These are phyloP conservation scores for Hypocreales sp. DNA, from an alignment of 2,329 filamentous ascomycete species.

Conservation along the genomic window DNA sequence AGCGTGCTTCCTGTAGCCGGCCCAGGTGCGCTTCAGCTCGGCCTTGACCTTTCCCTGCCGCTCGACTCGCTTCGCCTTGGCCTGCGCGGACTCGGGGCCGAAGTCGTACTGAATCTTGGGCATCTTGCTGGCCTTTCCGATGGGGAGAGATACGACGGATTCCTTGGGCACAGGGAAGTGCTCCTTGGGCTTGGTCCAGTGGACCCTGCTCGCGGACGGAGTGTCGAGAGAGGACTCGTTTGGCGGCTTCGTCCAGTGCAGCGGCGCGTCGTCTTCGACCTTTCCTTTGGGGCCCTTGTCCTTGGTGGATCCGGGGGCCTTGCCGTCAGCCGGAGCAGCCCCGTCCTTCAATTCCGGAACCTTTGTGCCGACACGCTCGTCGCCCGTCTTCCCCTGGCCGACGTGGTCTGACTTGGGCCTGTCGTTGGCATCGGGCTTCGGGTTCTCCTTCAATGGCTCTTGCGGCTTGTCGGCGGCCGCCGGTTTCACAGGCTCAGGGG, in stretches of 20 bases:
- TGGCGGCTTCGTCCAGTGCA: slow-evolving; percentile 14
- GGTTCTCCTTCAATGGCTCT: neutral
- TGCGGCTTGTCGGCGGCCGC: neutral
- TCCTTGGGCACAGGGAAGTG: slow-evolving; percentile 60
- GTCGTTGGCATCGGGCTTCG: neutral
- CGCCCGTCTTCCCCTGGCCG: slow-evolving; percentile 1
- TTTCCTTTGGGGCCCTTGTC: no score
- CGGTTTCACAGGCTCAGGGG: neutral
- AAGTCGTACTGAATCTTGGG: slow-evolving; percentile 67
- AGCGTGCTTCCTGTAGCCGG: slow-evolving; percentile 63
- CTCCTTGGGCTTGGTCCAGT: slow-evolving; percentile 63
- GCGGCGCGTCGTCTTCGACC: slow-evolving; percentile 1
- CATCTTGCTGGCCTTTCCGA: slow-evolving; percentile 51
- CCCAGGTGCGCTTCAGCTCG: slow-evolving; percentile 68
- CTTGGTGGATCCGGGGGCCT: no score
- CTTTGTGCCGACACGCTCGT: slow-evolving; percentile 3
- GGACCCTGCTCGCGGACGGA: slow-evolving; percentile 24
- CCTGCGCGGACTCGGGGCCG: slow-evolving; percentile 42
- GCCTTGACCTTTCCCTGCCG: slow-evolving; percentile 53
- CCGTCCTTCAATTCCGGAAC: slow-evolving; percentile 1
- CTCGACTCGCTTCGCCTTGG: slow-evolving; percentile 44
- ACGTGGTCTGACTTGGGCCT: slow-evolving; percentile 1
- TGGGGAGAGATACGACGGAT: slow-evolving; percentile 62
- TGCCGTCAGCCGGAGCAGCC: no score
- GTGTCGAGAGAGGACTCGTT: slow-evolving; percentile 6